Evolutionary conservation across 2,329 filamentous ascomycete genomes (phyloP).

Genomic region (Thielaviopsis cerberus): DNA sequence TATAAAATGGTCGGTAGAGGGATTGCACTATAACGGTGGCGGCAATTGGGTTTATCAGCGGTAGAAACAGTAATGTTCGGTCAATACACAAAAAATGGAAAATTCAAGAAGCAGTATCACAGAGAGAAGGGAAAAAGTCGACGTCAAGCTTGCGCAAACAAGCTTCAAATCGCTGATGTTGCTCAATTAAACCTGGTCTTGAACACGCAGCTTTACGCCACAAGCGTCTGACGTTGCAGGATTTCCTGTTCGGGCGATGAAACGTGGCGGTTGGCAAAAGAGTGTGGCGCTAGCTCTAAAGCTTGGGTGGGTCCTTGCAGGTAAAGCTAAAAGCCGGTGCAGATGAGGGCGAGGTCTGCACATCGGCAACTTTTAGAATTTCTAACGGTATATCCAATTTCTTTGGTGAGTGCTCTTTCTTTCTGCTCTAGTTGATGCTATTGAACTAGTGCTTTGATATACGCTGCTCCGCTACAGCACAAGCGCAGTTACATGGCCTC

Average conservation of each 20-base stretch:
- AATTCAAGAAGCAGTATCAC: too few species aligned
- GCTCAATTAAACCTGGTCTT: not conserved
- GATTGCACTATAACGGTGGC: too few species aligned
- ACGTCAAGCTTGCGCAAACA: not conserved
- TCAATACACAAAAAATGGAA: not conserved
- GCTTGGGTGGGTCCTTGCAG: not conserved
- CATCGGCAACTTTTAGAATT: too few species aligned
- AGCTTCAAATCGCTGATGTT: not conserved
- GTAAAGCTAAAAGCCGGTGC: too few species aligned
- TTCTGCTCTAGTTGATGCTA: not conserved
- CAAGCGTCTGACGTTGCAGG: slow-evolving; percentile 7
- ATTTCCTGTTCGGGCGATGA: not conserved
- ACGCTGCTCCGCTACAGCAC: too few species aligned
- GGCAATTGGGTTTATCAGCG: not conserved
- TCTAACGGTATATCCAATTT: not conserved
- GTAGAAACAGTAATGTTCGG: not conserved
- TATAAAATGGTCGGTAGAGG: too few species aligned
- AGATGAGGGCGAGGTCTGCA: too few species aligned
- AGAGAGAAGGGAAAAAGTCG: not conserved
- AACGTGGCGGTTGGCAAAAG: not conserved
- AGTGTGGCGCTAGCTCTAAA: not conserved
- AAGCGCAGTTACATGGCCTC: too few species aligned
- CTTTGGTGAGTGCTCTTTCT: not conserved
- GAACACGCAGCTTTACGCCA: slow-evolving; percentile 13
- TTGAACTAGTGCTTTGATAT: too few species aligned